phyloP scores from a whole-genome alignment of 75 land plant genomes.

The Pinus albicaulis region DNA sequence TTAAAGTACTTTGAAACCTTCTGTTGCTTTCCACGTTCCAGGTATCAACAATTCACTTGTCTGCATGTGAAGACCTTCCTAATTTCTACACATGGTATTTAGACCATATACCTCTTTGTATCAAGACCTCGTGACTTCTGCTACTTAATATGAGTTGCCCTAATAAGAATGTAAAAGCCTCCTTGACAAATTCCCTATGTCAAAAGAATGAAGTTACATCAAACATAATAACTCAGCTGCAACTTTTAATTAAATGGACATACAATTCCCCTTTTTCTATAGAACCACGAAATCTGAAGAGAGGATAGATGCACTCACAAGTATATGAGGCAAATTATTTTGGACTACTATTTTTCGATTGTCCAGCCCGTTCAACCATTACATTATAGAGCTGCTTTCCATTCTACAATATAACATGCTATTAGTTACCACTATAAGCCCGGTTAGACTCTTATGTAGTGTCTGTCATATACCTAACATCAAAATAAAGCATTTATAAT shows the following conservation, averaged over 20 bases:
- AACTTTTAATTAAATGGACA: not conserved
- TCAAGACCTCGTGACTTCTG: not conserved
- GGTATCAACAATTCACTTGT: not conserved
- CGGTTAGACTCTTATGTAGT: not conserved
- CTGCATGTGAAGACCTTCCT: no score
- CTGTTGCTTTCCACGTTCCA: no score
- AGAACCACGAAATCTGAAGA: not conserved
- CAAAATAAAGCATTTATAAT: not conserved
- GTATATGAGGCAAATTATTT: slow-evolving; percentile 28
- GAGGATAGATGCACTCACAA: not conserved
- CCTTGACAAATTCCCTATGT: not conserved
- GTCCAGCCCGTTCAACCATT: slow-evolving; percentile 93
- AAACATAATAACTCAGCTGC: not conserved
- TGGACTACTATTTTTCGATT: slow-evolving; percentile 88
- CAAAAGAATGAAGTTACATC: not conserved
- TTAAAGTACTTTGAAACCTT: not conserved
- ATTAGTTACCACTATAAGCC: not conserved
- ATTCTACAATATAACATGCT: slow-evolving; percentile 41
- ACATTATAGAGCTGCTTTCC: slow-evolving; percentile 97
- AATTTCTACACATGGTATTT: not conserved
- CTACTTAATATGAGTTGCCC: not conserved
- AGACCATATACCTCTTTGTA: not conserved
- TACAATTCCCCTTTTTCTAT: not conserved
- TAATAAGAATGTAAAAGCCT: not conserved
- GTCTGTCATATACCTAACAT: not conserved